Conservation (phyloP, 768 basidiomycete genomes). For the Pleurotus tuoliensis region DNA sequence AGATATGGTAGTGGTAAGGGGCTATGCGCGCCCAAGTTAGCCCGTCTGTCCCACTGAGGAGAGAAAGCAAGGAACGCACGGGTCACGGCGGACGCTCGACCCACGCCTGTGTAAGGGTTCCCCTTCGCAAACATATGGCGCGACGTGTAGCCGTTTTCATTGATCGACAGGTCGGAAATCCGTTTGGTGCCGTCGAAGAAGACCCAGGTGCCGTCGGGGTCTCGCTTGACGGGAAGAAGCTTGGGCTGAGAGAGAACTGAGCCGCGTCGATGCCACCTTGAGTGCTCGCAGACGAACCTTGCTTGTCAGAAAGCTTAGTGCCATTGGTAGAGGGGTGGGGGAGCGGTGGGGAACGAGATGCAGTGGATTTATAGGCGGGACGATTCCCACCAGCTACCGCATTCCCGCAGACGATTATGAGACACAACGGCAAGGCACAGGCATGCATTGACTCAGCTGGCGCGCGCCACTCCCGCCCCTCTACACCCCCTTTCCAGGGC, state of each 20-base stretch:
- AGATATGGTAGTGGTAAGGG: slow-evolving; percentile 1
- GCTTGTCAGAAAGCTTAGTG: background rate
- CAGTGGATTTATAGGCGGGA: background rate
- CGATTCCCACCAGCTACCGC: too few species aligned
- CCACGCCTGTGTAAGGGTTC: background rate
- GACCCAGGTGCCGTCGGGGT: background rate
- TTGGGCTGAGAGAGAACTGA: background rate
- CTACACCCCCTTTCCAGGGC: too few species aligned
- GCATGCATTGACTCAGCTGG: too few species aligned
- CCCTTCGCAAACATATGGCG: background rate
- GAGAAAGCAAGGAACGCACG: background rate
- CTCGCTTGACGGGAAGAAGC: background rate
- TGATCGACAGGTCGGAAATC: background rate
- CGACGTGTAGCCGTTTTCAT: background rate
- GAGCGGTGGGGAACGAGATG: background rate
- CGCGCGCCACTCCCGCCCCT: too few species aligned
- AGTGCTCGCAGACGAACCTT: background rate
- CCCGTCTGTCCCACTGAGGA: too few species aligned
- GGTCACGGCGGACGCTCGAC: background rate
- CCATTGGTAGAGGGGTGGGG: background rate
- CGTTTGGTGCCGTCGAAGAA: slow-evolving; percentile 1
- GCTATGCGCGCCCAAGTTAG: background rate
- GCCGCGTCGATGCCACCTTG: background rate
- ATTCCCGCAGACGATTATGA: too few species aligned
- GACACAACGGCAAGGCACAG: too few species aligned